These are phyloP conservation scores for Rhodotorula sp. DNA, from an alignment of 1,284 basidiomycete species.

Conservation along the genomic window DNA sequence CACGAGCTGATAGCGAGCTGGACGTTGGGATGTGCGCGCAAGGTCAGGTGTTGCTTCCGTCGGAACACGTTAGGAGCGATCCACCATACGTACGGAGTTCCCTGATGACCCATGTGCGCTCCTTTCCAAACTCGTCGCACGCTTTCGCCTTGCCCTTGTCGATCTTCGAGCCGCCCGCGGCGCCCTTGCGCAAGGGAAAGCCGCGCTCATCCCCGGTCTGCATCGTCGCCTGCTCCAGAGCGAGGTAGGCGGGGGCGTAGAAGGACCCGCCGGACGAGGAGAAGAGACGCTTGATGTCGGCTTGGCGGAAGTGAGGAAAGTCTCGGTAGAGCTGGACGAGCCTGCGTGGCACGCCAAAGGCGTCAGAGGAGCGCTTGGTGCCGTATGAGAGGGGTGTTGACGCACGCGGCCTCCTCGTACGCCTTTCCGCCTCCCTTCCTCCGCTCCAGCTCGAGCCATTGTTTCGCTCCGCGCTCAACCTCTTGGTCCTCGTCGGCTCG, in stretches of 20 bases:
- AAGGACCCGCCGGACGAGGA: slow-evolving; percentile 1
- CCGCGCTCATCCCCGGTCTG: slow-evolving; percentile 5
- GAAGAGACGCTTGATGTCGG: slow-evolving; percentile 27
- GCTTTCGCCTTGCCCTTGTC: slow-evolving; percentile 17
- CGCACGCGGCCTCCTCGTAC: slow-evolving; percentile 28
- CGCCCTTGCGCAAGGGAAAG: slow-evolving; percentile 6
- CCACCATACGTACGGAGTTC: not conserved
- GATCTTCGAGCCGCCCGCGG: not conserved
- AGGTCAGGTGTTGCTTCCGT: not conserved
- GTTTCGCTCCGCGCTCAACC: slow-evolving; percentile 5
- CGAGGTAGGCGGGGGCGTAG: slow-evolving; percentile 30
- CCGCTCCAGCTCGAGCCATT: not conserved
- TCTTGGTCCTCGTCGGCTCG: slow-evolving; percentile 3
- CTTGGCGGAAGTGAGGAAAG: slow-evolving; percentile 22
- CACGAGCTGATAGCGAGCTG: not conserved
- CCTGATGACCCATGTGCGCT: slow-evolving; percentile 26
- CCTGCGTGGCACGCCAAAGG: not conserved
- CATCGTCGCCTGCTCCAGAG: not conserved
- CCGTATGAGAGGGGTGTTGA: not conserved
- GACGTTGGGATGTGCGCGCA: not conserved
- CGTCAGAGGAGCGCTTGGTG: too few species aligned
- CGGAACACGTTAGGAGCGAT: too few species aligned
- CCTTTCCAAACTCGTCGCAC: slow-evolving; percentile 23
- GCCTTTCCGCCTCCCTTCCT: not conserved
- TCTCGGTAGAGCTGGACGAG: slow-evolving; percentile 29